Base-by-base conservation (phyloP, 495 filamentous ascomycete species). In the Neurospora pannonica region DNA sequence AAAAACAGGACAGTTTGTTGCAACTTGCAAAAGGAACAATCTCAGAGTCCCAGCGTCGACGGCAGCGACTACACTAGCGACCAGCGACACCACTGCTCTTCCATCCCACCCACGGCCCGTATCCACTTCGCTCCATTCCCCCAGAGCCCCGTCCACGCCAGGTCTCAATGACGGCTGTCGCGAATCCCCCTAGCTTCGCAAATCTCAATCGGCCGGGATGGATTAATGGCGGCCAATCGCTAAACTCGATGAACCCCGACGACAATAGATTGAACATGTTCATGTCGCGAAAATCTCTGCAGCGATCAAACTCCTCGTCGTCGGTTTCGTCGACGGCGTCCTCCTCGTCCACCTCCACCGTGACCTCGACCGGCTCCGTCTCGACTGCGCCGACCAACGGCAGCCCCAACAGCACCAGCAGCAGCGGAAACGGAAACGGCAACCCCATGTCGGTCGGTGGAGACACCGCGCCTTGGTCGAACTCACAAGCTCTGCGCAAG, bases 121-220 rank as follows among this genome's bases (percentile, higher is more conserved):
- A 82, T 84, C 84, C 77, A 72, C 81, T 82, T 73, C 77, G 80
- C 54, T 62, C 54, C 54, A 62, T 67, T 67, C 54, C 79, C 77
- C 72, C 54, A 70, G 76, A 71, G 70, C 37, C 46, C 72, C 39
- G 62, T 73, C 48, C 73, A 75, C 76, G 71, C 74, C 75, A 62
- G 54, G 54, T 80, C 80, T 79, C 78, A 81, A 99, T 99, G 96
- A 99, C 96, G 89, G 96, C 96, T 83, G 95, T 99, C 84, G 96
- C 94, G 80, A 93, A 90, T 85, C 94, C 93, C 75, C 93, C 93
- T 83, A 95, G 91, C 84, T 94, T 98, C 83, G 90, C 94, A 86
- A 86, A 86, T 74, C 83, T 85, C 76, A 88, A 85, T 74, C 86
- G 90, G 74, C 84, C 89, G 82, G 85, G 86, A 90, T 92, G 89